These are phyloP conservation scores for Hyaloperonospora brassicae DNA, from an alignment of 352 stramenopile species.

Conservation along the genomic window DNA sequence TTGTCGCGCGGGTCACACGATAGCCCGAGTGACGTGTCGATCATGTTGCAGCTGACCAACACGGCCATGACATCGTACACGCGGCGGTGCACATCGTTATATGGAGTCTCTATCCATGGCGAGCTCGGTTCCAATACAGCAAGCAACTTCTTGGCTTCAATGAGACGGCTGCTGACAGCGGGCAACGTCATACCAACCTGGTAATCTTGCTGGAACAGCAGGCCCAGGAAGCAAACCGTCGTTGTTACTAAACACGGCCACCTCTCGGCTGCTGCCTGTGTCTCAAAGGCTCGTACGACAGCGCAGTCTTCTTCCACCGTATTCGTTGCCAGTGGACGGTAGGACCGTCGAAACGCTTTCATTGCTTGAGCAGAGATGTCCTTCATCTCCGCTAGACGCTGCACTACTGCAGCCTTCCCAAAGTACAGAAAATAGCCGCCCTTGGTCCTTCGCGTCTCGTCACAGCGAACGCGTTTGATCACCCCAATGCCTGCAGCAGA, in stretches of 20 bases:
- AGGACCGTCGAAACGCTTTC: slow-evolving; percentile 12
- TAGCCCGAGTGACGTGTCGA: slow-evolving; percentile 20
- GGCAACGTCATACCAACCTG: slow-evolving; percentile 22
- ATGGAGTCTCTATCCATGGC: slow-evolving; percentile 13
- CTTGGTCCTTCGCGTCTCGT: slow-evolving; percentile 23
- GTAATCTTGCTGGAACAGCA: slow-evolving; percentile 43
- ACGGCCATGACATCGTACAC: slow-evolving; percentile 67
- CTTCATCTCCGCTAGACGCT: slow-evolving; percentile 32
- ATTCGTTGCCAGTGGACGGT: not conserved
- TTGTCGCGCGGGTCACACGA: slow-evolving; percentile 18
- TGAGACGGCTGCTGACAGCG: slow-evolving; percentile 35
- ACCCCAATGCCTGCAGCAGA: slow-evolving; percentile 40
- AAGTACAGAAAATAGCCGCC: slow-evolving; percentile 56
- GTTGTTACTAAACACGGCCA: slow-evolving; percentile 56
- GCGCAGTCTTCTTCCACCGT: slow-evolving; percentile 36
- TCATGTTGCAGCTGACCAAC: slow-evolving; percentile 42
- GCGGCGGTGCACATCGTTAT: slow-evolving; percentile 43
- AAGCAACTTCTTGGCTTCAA: slow-evolving; percentile 36
- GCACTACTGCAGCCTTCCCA: slow-evolving; percentile 32
- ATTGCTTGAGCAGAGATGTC: slow-evolving; percentile 20
- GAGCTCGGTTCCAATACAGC: slow-evolving; percentile 11
- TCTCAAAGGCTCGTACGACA: slow-evolving; percentile 40
- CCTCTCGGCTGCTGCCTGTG: slow-evolving; percentile 31
- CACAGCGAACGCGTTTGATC: slow-evolving; percentile 43
- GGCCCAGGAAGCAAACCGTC: slow-evolving; percentile 42